These are phyloP conservation scores for Plantago elongata DNA, from an alignment of 257 asterid species.

Conservation along the genomic window DNA sequence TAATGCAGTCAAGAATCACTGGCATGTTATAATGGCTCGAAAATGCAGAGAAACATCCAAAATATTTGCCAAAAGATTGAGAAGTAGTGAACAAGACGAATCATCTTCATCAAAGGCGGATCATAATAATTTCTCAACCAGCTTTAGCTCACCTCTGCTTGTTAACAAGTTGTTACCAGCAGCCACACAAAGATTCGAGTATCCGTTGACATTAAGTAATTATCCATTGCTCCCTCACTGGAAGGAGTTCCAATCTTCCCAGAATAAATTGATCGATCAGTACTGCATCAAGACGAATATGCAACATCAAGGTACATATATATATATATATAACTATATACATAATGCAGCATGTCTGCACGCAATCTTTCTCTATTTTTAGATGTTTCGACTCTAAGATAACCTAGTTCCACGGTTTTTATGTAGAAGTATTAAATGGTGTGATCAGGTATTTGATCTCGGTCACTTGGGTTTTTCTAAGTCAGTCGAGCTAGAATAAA, in stretches of 20 bases:
- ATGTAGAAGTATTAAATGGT: no score
- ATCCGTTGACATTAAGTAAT: conserved; percentile 16
- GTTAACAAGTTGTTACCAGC: conserved; percentile 20
- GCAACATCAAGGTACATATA: conserved; percentile 29
- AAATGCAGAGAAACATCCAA: conserved; percentile 62
- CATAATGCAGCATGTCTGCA: no score
- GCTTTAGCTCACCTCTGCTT: conserved; percentile 16
- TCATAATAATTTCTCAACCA: conserved; percentile 14
- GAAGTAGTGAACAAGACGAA: conserved; percentile 11
- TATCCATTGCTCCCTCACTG: conserved; percentile 21
- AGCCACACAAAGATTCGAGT: conserved; percentile 17
- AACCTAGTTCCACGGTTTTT: no score
- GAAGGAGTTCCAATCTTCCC: conserved; percentile 23
- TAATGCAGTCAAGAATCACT: conserved; percentile 87
- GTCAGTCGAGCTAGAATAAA: no score
- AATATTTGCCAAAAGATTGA: conserved; percentile 30
- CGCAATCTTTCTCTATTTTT: no score
- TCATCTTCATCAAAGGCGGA: conserved; percentile 27
- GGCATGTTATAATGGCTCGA: conserved; percentile 92
- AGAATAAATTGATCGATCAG: conserved; percentile 11
- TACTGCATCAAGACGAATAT: conserved; percentile 15
- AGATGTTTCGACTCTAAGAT: no score
- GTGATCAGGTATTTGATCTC: no score
- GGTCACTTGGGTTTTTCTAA: no score
- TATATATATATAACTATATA: conserved; percentile 2